Evolutionary conservation across 2,329 filamentous ascomycete species (phyloP).

Genomic region (Pseudocercospora ulei): DNA sequence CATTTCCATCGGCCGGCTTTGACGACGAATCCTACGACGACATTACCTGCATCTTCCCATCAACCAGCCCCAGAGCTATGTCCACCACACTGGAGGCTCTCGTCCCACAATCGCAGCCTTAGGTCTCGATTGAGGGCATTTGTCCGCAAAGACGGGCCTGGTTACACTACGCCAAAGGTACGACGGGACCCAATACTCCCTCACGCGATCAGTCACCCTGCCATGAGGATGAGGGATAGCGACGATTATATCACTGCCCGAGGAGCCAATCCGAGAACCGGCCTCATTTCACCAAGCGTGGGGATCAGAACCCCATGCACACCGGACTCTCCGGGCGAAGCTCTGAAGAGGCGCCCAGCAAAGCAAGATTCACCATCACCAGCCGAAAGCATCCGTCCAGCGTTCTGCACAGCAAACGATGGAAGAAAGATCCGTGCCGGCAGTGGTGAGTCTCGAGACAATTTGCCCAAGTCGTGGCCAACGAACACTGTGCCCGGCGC

Average conservation of each 20-base stretch:
- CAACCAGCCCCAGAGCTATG: conserved; percentile 17
- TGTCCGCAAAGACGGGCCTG: conserved; percentile 17
- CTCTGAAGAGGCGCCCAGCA: conserved; percentile 16
- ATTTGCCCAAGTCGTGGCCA: background rate
- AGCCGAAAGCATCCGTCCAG: conserved; percentile 13
- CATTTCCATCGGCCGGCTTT: conserved; percentile 11
- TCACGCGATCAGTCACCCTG: conserved; percentile 5
- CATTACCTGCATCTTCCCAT: conserved; percentile 1
- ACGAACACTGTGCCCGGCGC: conserved; percentile 1
- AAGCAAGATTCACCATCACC: conserved; percentile 22
- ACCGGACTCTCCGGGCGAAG: conserved; percentile 29
- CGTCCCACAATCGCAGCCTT: conserved; percentile 11
- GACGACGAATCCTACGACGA: conserved; percentile 10
- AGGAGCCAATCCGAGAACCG: conserved; percentile 32
- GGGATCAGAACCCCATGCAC: conserved; percentile 26
- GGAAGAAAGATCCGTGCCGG: conserved; percentile 25
- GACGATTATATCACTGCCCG: conserved; percentile 34
- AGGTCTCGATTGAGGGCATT: conserved; percentile 19
- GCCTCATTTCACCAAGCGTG: conserved; percentile 31
- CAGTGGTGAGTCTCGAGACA: conserved; percentile 4
- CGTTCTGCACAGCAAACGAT: conserved; percentile 24
- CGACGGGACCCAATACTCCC: background rate
- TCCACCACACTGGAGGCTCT: conserved; percentile 19
- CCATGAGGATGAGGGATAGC: conserved; percentile 32
- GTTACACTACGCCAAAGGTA: background rate